Evolutionary conservation across 805 yeast genomes (phyloP).

Genomic region (Ogataea sp.): DNA sequence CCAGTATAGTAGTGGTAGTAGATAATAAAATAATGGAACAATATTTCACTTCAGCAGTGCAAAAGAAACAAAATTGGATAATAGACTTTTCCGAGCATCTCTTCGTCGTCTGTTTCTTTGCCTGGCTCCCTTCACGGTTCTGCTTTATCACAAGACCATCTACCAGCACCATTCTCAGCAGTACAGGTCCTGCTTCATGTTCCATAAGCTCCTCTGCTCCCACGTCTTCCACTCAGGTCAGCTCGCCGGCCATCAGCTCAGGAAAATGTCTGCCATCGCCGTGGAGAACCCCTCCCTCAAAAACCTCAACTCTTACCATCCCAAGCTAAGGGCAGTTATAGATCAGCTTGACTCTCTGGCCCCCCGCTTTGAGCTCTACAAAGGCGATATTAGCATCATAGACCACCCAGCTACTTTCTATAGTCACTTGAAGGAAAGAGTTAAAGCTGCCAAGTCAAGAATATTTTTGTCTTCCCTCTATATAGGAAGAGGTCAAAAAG

Average conservation of each 20-base stretch:
- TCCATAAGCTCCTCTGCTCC: background rate
- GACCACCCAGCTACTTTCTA: slow-evolving; percentile 71
- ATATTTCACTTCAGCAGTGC: too few relatives aligned
- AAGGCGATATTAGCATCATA: slow-evolving; percentile 53
- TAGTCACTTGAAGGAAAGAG: slow-evolving; percentile 50
- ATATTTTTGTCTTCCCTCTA: slow-evolving; percentile 81
- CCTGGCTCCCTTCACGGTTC: too few relatives aligned
- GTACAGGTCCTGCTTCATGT: background rate
- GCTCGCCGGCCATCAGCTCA: background rate
- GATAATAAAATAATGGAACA: too few relatives aligned
- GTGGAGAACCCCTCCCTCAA: slow-evolving; percentile 4
- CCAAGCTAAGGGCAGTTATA: slow-evolving; percentile 20
- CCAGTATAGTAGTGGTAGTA: too few relatives aligned
- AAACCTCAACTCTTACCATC: slow-evolving; percentile 19
- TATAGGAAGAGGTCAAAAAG: slow-evolving; percentile 76
- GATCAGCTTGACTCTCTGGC: slow-evolving; percentile 53
- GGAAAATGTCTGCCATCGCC: background rate
- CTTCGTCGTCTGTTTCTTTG: too few relatives aligned
- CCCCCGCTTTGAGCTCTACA: slow-evolving; percentile 55
- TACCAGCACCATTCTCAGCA: too few relatives aligned
- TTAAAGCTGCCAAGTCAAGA: slow-evolving; percentile 50
- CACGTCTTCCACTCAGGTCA: background rate
- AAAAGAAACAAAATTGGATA: too few relatives aligned
- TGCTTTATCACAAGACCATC: too few relatives aligned
- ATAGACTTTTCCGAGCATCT: too few relatives aligned